Percentiles rank a stretch among this genome's conserved stretches.
These are phyloP conservation scores for Russula sp. DNA, from an alignment of 768 basidiomycete species.

Conservation along the genomic window DNA sequence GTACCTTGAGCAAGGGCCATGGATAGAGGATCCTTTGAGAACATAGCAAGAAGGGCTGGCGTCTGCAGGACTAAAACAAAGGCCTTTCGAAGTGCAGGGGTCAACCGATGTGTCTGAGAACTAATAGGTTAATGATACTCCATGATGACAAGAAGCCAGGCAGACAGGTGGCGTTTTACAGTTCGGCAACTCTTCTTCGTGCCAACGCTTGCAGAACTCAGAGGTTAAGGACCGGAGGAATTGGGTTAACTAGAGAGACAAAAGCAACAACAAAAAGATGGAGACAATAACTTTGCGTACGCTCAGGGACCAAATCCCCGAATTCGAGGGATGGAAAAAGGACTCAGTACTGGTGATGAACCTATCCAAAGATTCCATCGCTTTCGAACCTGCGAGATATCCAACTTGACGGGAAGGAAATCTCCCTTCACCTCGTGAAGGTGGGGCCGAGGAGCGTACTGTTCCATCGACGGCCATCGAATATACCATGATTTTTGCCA, in stretches of 20 bases:
- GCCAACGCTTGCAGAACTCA: conserved; percentile 76
- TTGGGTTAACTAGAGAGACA: conserved; percentile 45
- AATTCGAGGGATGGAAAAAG: conserved; percentile 94
- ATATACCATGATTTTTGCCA: conserved; percentile 84
- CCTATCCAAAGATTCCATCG: conserved; percentile 81
- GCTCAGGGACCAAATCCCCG: conserved; percentile 71
- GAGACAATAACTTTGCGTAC: conserved; percentile 34
- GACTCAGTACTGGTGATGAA: conserved; percentile 89
- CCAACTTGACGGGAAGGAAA: conserved; percentile 37
- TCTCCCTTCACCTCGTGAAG: conserved; percentile 28
- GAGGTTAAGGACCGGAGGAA: conserved; percentile 67
- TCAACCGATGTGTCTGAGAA: conserved; percentile 65
- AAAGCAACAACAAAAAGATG: conserved; percentile 15
- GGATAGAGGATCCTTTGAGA: conserved; percentile 77
- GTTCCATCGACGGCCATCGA: conserved; percentile 83
- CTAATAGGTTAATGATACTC: neutral
- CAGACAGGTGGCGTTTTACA: conserved; percentile 78
- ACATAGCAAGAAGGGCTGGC: conserved; percentile 87
- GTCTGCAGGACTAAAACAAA: conserved; percentile 81
- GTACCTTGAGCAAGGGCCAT: conserved; percentile 77
- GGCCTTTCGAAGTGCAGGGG: conserved; percentile 68
- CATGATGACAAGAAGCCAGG: conserved; percentile 8
- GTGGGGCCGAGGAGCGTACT: conserved; percentile 40
- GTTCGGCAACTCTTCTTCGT: conserved; percentile 65
- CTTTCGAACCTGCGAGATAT: conserved; percentile 77